Percentiles rank a stretch among this genome's conserved stretches.
These are phyloP conservation scores for Deuterostichococcus epilithicus DNA, from an alignment of 139 green algal genomes.

Conservation along the genomic window DNA sequence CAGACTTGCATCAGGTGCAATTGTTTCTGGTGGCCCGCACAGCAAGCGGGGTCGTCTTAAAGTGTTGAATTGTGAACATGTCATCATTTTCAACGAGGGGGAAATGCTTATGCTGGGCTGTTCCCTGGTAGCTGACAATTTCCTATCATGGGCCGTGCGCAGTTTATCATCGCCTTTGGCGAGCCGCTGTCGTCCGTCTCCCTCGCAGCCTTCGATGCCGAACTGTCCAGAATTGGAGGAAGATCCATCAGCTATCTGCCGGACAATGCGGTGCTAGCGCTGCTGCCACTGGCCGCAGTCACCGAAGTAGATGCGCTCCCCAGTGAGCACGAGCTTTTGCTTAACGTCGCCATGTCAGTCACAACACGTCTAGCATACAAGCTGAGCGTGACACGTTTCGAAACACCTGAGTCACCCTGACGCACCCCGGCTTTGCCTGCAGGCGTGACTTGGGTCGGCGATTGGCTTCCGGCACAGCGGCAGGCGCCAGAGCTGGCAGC, in stretches of 20 bases:
- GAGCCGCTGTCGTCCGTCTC: not conserved
- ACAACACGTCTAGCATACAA: not conserved
- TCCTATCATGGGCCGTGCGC: not conserved
- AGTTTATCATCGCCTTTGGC: not conserved
- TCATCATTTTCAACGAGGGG: too few species aligned
- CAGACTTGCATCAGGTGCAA: not conserved
- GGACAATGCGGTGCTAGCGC: not conserved
- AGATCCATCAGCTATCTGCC: not conserved
- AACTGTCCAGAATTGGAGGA: not conserved
- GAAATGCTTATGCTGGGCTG: too few species aligned
- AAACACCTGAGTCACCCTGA: not conserved
- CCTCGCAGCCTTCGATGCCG: not conserved
- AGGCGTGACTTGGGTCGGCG: not conserved
- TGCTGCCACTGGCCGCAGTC: not conserved
- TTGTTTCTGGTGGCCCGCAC: too few species aligned
- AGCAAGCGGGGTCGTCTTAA: too few species aligned
- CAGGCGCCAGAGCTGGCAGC: conserved; percentile 1
- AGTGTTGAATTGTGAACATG: too few species aligned
- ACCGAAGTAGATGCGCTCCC: not conserved
- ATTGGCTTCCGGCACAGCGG: not conserved
- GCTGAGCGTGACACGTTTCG: not conserved
- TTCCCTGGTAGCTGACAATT: too few species aligned
- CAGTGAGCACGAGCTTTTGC: not conserved
- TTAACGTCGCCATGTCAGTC: not conserved
- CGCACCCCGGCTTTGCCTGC: not conserved